A percentile compares a stretch with the other conserved stretches of the same genome.
Evolutionary conservation across 495 filamentous ascomycete species (phyloP).

Genomic region (Pseudoneurospora amorphoporcata): DNA sequence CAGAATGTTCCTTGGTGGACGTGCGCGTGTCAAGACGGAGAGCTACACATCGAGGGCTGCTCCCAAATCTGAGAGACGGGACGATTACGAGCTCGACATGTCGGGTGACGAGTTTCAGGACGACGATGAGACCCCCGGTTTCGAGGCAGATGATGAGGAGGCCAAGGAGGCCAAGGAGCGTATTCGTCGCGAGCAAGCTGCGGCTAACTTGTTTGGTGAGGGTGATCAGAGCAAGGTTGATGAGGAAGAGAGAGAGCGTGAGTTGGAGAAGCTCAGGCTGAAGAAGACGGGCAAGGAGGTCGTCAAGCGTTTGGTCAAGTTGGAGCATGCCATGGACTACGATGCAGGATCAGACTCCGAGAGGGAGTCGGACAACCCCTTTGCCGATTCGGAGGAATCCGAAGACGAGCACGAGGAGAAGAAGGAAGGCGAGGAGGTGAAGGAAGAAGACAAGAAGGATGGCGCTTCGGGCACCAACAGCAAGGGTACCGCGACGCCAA

Average conservation of each 20-base stretch:
- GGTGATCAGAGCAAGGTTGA: constrained; percentile 83
- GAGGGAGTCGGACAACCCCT: constrained; percentile 54
- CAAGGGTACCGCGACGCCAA: constrained; percentile 67
- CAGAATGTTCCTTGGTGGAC: constrained; percentile 32
- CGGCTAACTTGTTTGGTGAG: constrained; percentile 76
- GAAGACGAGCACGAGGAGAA: constrained; percentile 30
- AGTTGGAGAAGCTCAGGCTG: constrained; percentile 54
- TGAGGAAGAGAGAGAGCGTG: constrained; percentile 59
- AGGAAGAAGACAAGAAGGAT: constrained; percentile 48
- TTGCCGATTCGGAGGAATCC: constrained; percentile 27
- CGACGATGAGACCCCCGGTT: constrained; percentile 75
- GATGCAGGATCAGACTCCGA: constrained; percentile 63
- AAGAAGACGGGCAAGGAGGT: constrained; percentile 64
- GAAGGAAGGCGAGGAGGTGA: constrained; percentile 34
- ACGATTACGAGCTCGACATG: constrained; percentile 51
- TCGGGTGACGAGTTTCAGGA: constrained; percentile 43
- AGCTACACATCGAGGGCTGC: constrained; percentile 41
- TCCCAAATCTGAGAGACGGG: constrained; percentile 40
- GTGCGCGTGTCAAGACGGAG: constrained; percentile 40
- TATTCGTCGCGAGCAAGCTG: constrained; percentile 78
- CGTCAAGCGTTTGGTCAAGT: constrained; percentile 67
- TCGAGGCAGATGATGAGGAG: constrained; percentile 81
- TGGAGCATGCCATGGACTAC: constrained; percentile 78
- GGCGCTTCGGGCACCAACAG: constrained; percentile 52
- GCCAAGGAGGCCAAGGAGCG: constrained; percentile 74